Evolutionary conservation across 1,284 basidiomycete genomes (phyloP).

Genomic region (Mycosarcoma mackinlayi): DNA sequence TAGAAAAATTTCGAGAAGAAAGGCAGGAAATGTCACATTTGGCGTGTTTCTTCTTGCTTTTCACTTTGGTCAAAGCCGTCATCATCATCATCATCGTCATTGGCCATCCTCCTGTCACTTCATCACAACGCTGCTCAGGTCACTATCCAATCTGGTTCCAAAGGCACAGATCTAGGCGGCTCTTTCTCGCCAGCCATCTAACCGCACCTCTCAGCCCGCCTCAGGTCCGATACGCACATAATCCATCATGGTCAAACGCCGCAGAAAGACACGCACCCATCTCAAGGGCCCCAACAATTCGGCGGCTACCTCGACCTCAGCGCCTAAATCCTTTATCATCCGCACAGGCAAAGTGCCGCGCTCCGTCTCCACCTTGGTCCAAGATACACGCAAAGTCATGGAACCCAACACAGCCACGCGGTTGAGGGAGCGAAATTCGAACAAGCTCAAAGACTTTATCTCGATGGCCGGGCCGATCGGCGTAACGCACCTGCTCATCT

Average conservation of each 20-base stretch:
- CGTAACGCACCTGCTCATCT: conserved; percentile 92
- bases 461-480: conserved; percentile 89
- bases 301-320: conserved; percentile 42
- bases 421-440: conserved; percentile 85
- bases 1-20: conserved; percentile 29
- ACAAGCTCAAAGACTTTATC: conserved; percentile 93
- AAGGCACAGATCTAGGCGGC: no score
- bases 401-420: conserved; percentile 96
- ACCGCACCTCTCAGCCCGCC: no score
- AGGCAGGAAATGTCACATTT: not conserved
- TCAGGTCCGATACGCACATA: not conserved
- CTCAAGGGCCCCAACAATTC: conserved; percentile 63
- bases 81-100: not conserved
- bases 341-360: conserved; percentile 91
- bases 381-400: conserved; percentile 93
- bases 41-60: conserved; percentile 26
- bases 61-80: no score
- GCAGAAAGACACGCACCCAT: conserved; percentile 66
- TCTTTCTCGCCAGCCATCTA: no score
- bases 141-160: no score
- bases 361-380: conserved; percentile 86
- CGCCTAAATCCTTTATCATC: conserved; percentile 80
- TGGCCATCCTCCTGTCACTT: no score
- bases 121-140: not conserved
- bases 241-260: conserved; percentile 39